A percentile compares a stretch with the other conserved stretches of the same genome.
phyloP scores from a whole-genome alignment of 1,139 yeast genomes.

The Taiozyma sp. region DNA sequence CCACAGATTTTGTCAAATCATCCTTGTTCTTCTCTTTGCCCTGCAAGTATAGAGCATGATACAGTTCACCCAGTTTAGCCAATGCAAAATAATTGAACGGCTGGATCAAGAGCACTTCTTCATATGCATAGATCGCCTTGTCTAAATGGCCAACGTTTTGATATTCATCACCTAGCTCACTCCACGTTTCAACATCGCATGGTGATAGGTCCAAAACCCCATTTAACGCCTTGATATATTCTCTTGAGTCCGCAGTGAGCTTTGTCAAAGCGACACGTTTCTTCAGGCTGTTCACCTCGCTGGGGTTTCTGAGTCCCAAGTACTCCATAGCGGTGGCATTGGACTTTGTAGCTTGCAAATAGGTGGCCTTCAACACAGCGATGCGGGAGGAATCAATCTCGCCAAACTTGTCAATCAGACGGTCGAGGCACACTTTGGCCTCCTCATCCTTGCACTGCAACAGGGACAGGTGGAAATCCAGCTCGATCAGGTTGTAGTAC shows the following conservation, averaged over 20 bases:
- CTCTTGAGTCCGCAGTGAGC: conserved; percentile 19
- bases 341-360: conserved; percentile 50
- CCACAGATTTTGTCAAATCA: conserved; percentile 25
- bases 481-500: conserved; percentile 56
- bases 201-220: conserved; percentile 39
- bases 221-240: conserved; percentile 24
- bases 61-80: conserved; percentile 53
- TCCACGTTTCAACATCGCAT: conserved; percentile 71
- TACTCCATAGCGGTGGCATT: conserved; percentile 32
- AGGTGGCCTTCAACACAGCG: conserved; percentile 50
- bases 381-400: conserved; percentile 49
- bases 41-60: conserved; percentile 9
- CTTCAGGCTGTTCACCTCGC: conserved; percentile 31
- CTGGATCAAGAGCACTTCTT: conserved; percentile 60
- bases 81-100: conserved; percentile 75
- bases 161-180: conserved; percentile 66
- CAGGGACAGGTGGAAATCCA: conserved; percentile 64
- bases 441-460: conserved; percentile 63
- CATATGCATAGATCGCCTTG: conserved; percentile 58
- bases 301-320: conserved; percentile 25
- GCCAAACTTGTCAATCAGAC: conserved; percentile 61
- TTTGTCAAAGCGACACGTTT: conserved; percentile 31
- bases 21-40: conserved; percentile 1
- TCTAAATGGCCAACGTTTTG: conserved; percentile 54
- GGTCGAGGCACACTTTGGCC: conserved; percentile 61